Conservation (phyloP, 2,329 filamentous ascomycete species). For the Hymenoscyphus fraxineus region DNA sequence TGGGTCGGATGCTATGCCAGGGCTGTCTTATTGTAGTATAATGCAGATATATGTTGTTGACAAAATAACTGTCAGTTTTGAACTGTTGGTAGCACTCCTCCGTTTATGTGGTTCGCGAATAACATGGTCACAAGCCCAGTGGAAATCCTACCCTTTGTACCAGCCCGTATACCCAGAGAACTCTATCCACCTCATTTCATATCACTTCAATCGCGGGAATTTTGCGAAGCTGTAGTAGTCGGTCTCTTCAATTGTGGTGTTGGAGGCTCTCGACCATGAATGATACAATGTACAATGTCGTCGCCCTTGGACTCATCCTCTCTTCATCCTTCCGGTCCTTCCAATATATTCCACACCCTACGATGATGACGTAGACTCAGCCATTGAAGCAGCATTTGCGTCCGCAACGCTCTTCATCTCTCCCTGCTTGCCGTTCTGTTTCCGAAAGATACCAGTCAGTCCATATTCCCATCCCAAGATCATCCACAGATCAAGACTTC, state of each 20-base stretch:
- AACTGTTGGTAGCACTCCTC: background rate
- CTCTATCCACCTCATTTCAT: background rate
- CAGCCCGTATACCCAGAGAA: background rate
- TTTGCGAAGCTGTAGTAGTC: background rate
- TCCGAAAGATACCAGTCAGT: slow-evolving; percentile 18
- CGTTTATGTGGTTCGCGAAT: background rate
- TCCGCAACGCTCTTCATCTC: slow-evolving; percentile 70
- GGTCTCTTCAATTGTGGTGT: slow-evolving; percentile 10
- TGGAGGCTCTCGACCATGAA: slow-evolving; percentile 4
- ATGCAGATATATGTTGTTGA: background rate
- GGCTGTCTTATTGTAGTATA: background rate
- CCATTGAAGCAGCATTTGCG: slow-evolving; percentile 45
- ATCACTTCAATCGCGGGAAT: background rate
- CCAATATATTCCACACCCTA: background rate
- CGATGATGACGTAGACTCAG: slow-evolving; percentile 27
- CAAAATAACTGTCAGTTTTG: background rate
- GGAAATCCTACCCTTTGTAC: background rate
- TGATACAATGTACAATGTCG: slow-evolving; percentile 16
- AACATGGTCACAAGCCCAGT: background rate
- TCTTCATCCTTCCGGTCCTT: slow-evolving; percentile 8
- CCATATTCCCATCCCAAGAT: slow-evolving; percentile 19
- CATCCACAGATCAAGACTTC: background rate
- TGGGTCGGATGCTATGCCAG: background rate
- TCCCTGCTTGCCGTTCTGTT: slow-evolving; percentile 92
- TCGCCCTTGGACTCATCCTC: slow-evolving; percentile 7